Percentiles rank a stretch among this genome's conserved stretches.
phyloP scores from a whole-genome alignment of 1,139 yeast species.

The Arxiozyma slooffiae region DNA sequence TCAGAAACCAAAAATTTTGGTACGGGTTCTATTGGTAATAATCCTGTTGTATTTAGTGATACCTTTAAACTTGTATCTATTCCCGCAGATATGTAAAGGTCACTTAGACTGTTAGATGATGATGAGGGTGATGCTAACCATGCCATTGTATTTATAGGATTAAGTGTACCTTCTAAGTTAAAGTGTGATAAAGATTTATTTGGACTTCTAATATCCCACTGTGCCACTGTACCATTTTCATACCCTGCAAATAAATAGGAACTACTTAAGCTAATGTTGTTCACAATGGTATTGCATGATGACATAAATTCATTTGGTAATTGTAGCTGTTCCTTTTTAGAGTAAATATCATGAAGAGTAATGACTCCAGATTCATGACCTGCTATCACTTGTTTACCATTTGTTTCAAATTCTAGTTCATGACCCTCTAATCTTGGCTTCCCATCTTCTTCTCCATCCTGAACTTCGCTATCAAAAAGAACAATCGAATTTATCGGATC shows the following conservation, averaged over 20 bases:
- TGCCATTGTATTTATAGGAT: conserved; percentile 4
- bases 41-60: background rate
- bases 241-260: conserved; percentile 37
- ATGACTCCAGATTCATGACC: conserved; percentile 46
- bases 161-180: conserved; percentile 2
- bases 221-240: conserved; percentile 37
- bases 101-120: too few relatives aligned
- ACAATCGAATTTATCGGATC: conserved; percentile 31
- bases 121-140: background rate
- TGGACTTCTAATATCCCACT: conserved; percentile 33
- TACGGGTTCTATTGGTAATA: background rate
- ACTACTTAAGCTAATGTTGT: conserved; percentile 14
- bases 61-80: conserved; percentile 15
- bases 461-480: conserved; percentile 3
- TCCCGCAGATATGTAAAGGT: conserved; percentile 18
- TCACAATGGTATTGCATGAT: conserved; percentile 17
- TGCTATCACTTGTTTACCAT: conserved; percentile 34
- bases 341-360: conserved; percentile 32
- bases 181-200: conserved; percentile 14
- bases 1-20: conserved; percentile 17
- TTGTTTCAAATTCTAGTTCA: conserved; percentile 35
- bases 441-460: background rate
- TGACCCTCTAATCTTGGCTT: background rate
- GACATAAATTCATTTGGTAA: conserved; percentile 17
- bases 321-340: conserved; percentile 19